Evolutionary conservation across 23 red algal genomes (phyloP), one percentile per base, ranked within the genome.

Genomic region (Gracilaria vermiculophylla): DNA sequence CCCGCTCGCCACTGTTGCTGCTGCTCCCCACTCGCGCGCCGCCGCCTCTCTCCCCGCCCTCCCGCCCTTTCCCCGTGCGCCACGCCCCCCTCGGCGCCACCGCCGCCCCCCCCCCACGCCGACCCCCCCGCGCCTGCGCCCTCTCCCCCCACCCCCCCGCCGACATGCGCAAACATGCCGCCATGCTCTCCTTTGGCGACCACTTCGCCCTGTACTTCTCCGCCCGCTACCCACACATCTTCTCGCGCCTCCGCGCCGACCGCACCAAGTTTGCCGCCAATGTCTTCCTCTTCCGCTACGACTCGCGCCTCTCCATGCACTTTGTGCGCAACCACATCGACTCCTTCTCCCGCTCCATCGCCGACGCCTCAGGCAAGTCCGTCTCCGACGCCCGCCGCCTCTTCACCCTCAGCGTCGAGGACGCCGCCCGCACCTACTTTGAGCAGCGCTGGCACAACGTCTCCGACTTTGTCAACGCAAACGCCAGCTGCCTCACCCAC

Each of bases 241-340:
- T 41, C 69, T 28, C 88, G 0, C 45, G 21, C 11, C 54, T 81
- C 29, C 88, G 69, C 55, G 16, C 77, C 40, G 54, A 58, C 34
- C 84, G 58, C n/a, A 66, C 72, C 34, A 70, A 52, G 12, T 58
- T 62, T 62, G 87, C 76, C 45, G 87, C 87, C 19, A 62, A 43
- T 55, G 76, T 80, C 61, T 91, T 62, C 33, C 87, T 91, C 16
- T 91, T 80, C 75, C 87, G 87, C 76, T 91, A 81, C 50, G 73
- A 78, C 87, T 57, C 42, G 21, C 74, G 42, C 23, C 55, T 91
- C 8, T 91, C 87, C 31, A 41, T 58, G 23, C 44, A 78, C 34
- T 91, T 91, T 51, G 64, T 81, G 53, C 28, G 52, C 42, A 52
- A 80, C 56, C 60, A 45, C 36, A 71, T 91, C 75, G 42, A 51